Percentiles rank a stretch among this genome's conserved stretches.
Evolutionary conservation across 2,329 filamentous ascomycete species (phyloP).

Genomic region (Pyricularia pennisetigena): DNA sequence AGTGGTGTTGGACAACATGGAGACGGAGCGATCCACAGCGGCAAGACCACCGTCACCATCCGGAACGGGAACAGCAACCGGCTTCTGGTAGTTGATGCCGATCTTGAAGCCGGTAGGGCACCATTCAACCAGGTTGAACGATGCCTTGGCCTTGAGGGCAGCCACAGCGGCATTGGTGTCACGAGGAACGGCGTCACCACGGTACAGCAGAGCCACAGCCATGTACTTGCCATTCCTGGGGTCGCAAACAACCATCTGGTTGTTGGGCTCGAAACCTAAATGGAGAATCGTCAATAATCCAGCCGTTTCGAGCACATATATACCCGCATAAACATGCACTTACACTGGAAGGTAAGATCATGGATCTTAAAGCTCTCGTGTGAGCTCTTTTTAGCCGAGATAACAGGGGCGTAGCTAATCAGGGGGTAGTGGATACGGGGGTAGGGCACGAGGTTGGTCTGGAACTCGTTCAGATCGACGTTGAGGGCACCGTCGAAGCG

Average conservation of each 20-base stretch:
- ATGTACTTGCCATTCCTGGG: conserved; percentile 69
- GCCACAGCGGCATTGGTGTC: conserved; percentile 60
- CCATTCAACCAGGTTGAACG: conserved; percentile 68
- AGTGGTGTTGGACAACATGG: conserved; percentile 68
- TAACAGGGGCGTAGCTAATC: conserved; percentile 63
- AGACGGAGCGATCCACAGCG: conserved; percentile 52
- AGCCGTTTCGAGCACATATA: background rate
- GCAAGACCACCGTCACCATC: conserved; percentile 42
- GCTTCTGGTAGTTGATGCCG: conserved; percentile 66
- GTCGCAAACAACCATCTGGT: conserved; percentile 70
- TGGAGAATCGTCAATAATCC: background rate
- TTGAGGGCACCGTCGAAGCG: conserved; percentile 65
- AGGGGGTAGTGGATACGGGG: conserved; percentile 66
- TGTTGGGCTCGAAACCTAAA: conserved; percentile 60
- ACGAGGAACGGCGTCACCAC: conserved; percentile 60
- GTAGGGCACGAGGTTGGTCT: conserved; percentile 67
- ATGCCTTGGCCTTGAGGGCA: conserved; percentile 59
- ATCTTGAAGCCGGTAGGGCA: conserved; percentile 69
- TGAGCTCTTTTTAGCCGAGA: conserved; percentile 64
- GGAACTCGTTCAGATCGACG: conserved; percentile 68
- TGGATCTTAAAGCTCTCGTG: conserved; percentile 84
- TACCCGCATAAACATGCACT: background rate
- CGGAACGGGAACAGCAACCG: conserved; percentile 42
- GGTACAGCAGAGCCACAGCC: conserved; percentile 63
- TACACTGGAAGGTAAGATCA: conserved; percentile 41